Evolutionary conservation across 2,329 filamentous ascomycete species (phyloP), one percentile per base, ranked within the genome.

Genomic region (Harringtonia lauricola): DNA sequence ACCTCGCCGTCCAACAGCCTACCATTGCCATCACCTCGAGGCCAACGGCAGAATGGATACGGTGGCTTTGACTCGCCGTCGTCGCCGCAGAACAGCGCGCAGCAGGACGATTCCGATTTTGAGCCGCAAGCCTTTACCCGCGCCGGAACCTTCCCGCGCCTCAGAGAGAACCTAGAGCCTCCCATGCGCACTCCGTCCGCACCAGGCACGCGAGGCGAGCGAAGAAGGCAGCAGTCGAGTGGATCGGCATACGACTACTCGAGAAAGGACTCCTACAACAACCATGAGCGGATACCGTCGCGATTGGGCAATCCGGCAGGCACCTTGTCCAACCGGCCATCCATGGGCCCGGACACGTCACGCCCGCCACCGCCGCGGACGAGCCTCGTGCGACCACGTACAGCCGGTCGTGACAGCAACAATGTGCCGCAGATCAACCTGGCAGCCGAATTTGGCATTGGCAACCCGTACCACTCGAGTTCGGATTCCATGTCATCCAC

Each of bases 401-500:
- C 62, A 18, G 55, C 59, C n/a, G 59, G 57, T 18, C 61, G 61
- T 13, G 62, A 62, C 39, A 22, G 28, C 41, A 41, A 30, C n/a
- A n/a, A n/a, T n/a, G 45, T 54, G 8, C 65, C 69, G 3, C 60
- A 57, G 4, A 66, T 80, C 35, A 74, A 81, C 52, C 63, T 80
- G 8, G 73, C 71, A 2, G 69, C 66, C 28, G 77, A 80, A 46
- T 81, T 81, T 50, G 76, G 76, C 12, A 58, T 67, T 21, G 70
- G 73, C 29, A 82, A 82, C 52, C 74, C 77, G 0, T 81, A 83
- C 52, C 79, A 85, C 52, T 70, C 73, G 4, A 65, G 76, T 0
- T 76, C 78, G 1, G 72, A 75, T 47, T 86, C 81, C 2, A 71
- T 73, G 22, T 80, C 79, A 0, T 86, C 82, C 0, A 77, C 73